phyloP scores from a whole-genome alignment of 2,329 filamentous ascomycete genomes.

The Penicillium griseofulvum region DNA sequence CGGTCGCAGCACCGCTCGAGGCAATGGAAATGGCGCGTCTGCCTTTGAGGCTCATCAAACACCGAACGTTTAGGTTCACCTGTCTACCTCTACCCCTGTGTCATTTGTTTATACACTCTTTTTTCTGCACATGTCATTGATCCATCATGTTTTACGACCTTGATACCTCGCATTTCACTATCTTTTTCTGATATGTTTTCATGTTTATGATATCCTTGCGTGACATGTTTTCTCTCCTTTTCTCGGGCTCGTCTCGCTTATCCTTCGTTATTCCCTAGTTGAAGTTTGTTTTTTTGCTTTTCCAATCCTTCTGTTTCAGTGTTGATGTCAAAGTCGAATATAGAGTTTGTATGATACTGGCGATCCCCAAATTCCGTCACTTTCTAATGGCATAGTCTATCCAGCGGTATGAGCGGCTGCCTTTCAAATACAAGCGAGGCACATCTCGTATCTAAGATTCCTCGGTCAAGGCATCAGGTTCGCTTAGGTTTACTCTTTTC shows the following conservation, averaged over 20 bases:
- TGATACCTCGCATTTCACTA: constrained; percentile 20
- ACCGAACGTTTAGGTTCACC: constrained; percentile 5
- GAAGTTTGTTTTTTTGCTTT: neutral
- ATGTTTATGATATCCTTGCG: constrained; percentile 3
- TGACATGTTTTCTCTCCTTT: neutral
- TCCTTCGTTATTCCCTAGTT: neutral
- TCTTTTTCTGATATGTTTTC: neutral
- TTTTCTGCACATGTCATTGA: neutral
- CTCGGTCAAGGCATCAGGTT: neutral
- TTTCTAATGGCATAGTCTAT: neutral
- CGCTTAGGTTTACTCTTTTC: neutral
- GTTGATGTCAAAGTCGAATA: neutral
- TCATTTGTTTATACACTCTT: neutral
- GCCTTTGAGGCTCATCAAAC: constrained; percentile 17
- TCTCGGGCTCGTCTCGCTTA: neutral
- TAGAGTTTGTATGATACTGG: constrained; percentile 1
- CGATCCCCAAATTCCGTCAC: neutral
- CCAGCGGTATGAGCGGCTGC: neutral
- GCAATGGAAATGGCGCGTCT: constrained; percentile 22
- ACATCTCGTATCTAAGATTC: neutral
- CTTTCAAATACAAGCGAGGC: neutral
- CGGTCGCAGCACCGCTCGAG: constrained; percentile 19
- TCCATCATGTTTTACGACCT: constrained; percentile 21
- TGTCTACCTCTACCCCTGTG: neutral
- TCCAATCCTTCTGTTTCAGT: neutral